These are phyloP conservation scores for Neurospora sp. DNA, from an alignment of 495 filamentous ascomycete species.

Conservation along the genomic window DNA sequence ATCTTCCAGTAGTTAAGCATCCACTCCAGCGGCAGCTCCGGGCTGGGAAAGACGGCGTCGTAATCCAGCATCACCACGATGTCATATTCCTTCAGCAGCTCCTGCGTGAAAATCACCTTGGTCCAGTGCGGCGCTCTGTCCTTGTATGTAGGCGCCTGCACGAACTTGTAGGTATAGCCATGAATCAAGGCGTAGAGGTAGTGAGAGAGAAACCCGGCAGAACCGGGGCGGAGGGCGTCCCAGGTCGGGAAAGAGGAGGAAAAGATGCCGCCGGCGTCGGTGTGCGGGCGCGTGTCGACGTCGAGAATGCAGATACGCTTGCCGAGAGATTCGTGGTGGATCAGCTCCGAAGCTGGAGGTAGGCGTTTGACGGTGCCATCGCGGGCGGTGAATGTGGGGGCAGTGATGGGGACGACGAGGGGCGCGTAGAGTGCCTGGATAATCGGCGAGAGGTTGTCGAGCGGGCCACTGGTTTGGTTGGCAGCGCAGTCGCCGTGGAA, in stretches of 20 bases:
- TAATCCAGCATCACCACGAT: constrained; percentile 42
- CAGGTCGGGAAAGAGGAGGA: constrained; percentile 10
- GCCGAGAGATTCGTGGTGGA: constrained; percentile 20
- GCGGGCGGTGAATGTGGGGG: constrained; percentile 13
- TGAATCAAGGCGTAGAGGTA: constrained; percentile 40
- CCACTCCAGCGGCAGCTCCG: constrained; percentile 44
- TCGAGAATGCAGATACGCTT: constrained; percentile 31
- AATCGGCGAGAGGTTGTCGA: constrained; percentile 10
- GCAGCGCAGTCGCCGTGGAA: constrained; percentile 1
- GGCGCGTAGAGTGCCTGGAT: constrained; percentile 19
- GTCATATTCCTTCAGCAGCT: constrained; percentile 35
- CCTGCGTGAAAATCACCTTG: constrained; percentile 38
- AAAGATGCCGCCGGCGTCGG: constrained; percentile 21
- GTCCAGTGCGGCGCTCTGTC: constrained; percentile 37
- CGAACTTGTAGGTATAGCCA: constrained; percentile 45
- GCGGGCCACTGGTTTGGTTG: background rate
- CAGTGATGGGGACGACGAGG: constrained; percentile 17
- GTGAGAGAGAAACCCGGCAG: constrained; percentile 31
- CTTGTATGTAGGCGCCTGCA: constrained; percentile 24
- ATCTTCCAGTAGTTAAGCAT: constrained; percentile 46
- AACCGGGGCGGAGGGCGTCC: constrained; percentile 10
- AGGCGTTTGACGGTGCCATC: constrained; percentile 18
- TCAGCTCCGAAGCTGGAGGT: constrained; percentile 9
- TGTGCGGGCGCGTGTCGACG: constrained; percentile 28
- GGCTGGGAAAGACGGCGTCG: constrained; percentile 38